Evolutionary conservation across 768 basidiomycete species (phyloP).

Genomic region (Leccinum broughii): DNA sequence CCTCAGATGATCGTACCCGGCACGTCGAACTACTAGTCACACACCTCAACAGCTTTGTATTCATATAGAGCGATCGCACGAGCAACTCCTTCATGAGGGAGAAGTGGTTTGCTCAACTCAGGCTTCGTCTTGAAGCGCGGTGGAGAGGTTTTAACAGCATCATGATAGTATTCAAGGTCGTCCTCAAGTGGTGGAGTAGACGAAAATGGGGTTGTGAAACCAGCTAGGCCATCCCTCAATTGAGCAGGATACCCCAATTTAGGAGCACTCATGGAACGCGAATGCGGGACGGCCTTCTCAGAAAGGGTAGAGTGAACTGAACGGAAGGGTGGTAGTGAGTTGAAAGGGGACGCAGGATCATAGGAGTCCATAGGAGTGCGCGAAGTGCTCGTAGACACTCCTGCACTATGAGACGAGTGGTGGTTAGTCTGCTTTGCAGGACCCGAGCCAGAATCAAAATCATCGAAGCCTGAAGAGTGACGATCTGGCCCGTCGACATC

Average conservation of each 20-base stretch:
- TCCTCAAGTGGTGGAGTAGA: constrained; percentile 26
- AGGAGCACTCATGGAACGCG: constrained; percentile 37
- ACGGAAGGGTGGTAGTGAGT: constrained; percentile 36
- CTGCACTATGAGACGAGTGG: constrained; percentile 20
- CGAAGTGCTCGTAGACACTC: constrained; percentile 7
- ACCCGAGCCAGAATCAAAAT: constrained; percentile 47
- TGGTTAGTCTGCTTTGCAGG: constrained; percentile 32
- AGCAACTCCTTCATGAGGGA: constrained; percentile 59
- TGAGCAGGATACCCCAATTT: constrained; percentile 18
- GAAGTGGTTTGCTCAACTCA: constrained; percentile 49
- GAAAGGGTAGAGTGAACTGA: constrained; percentile 34
- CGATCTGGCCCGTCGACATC: constrained; percentile 24
- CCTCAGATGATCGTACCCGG: constrained; percentile 7
- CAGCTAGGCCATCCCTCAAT: constrained; percentile 3
- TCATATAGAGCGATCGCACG: constrained; percentile 75
- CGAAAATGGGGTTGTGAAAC: constrained; percentile 32
- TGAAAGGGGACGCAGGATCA: constrained; percentile 37
- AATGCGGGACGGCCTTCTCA: constrained; percentile 32
- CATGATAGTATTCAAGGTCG: constrained; percentile 12
- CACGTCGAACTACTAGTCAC: constrained; percentile 12
- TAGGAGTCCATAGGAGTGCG: constrained; percentile 27
- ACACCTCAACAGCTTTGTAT: constrained; percentile 71
- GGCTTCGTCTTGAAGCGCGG: constrained; percentile 48
- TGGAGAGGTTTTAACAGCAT: constrained; percentile 15
- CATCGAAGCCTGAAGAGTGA: constrained; percentile 36